phyloP scores from a whole-genome alignment of 441 rosid species.

The Corymbia citriodora region DNA sequence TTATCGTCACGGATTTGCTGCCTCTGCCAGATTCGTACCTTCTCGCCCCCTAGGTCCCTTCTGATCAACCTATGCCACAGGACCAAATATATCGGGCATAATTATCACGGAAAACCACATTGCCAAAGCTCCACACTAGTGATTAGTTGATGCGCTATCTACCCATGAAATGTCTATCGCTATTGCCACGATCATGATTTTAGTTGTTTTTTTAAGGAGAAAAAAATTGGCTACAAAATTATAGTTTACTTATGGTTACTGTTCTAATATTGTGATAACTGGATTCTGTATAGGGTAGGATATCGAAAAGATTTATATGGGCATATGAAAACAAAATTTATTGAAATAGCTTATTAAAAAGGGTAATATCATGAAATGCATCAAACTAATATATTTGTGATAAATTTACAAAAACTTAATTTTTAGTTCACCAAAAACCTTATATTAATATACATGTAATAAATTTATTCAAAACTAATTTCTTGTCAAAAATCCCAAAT shows the following conservation, averaged over 20 bases:
- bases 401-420: not conserved
- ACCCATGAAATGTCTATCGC: not conserved
- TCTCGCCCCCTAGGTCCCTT: not conserved
- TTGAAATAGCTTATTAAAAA: not conserved
- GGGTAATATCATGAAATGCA: too few species aligned
- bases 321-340: not conserved
- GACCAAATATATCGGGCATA: not conserved
- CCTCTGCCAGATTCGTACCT: not conserved
- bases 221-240: not conserved
- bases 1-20: not conserved
- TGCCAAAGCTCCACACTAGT: not conserved
- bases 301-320: not conserved
- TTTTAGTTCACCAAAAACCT: too few species aligned
- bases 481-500: not conserved
- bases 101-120: not conserved
- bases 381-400: too few species aligned
- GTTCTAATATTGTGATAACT: not conserved
- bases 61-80: not conserved
- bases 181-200: not conserved
- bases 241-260: not conserved
- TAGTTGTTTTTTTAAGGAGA: not conserved
- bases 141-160: not conserved
- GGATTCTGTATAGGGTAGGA: not conserved
- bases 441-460: fast-evolving
- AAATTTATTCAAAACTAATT: not conserved